phyloP scores from a whole-genome alignment of 495 filamentous ascomycete species.

The Penicillium pulvis region DNA sequence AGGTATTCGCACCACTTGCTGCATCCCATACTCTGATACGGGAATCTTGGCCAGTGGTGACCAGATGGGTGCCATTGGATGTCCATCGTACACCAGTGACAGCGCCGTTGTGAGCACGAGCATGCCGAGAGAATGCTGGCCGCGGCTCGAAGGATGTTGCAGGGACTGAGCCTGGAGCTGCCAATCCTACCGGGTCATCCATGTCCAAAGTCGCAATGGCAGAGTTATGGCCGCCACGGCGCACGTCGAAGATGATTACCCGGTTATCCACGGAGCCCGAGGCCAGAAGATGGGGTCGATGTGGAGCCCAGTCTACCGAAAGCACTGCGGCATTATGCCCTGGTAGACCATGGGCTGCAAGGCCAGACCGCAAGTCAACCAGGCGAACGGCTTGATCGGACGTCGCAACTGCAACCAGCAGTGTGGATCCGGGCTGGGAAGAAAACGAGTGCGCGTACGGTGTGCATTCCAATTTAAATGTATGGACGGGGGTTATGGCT shows the following conservation, averaged over 20 bases:
- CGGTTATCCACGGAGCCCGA: slow-evolving; percentile 76
- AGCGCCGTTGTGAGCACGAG: slow-evolving; percentile 70
- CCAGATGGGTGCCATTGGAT: slow-evolving; percentile 68
- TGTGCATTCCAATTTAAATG: slow-evolving; percentile 71
- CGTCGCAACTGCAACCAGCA: slow-evolving; percentile 82
- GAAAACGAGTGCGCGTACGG: slow-evolving; percentile 77
- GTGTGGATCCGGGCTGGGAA: slow-evolving; percentile 63
- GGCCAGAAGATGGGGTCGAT: slow-evolving; percentile 74
- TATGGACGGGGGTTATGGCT: slow-evolving; percentile 51
- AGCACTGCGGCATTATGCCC: slow-evolving; percentile 74
- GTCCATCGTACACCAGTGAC: slow-evolving; percentile 87
- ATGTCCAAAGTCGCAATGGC: slow-evolving; percentile 76
- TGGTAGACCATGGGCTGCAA: slow-evolving; percentile 73
- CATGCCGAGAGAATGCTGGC: slow-evolving; percentile 50
- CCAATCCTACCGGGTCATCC: slow-evolving; percentile 71
- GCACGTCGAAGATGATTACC: slow-evolving; percentile 82
- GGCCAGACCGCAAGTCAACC: slow-evolving; percentile 77
- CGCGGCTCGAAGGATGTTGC: slow-evolving; percentile 34
- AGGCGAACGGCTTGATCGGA: slow-evolving; percentile 78
- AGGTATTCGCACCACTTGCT: slow-evolving; percentile 74
- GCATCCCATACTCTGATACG: slow-evolving; percentile 85
- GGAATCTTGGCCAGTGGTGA: slow-evolving; percentile 80
- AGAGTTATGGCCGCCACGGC: slow-evolving; percentile 60
- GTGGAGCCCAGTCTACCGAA: slow-evolving; percentile 77
- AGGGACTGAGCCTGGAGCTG: slow-evolving; percentile 27